Evolutionary conservation across 805 yeast genomes (phyloP).

Genomic region (Kazachstania africana): DNA sequence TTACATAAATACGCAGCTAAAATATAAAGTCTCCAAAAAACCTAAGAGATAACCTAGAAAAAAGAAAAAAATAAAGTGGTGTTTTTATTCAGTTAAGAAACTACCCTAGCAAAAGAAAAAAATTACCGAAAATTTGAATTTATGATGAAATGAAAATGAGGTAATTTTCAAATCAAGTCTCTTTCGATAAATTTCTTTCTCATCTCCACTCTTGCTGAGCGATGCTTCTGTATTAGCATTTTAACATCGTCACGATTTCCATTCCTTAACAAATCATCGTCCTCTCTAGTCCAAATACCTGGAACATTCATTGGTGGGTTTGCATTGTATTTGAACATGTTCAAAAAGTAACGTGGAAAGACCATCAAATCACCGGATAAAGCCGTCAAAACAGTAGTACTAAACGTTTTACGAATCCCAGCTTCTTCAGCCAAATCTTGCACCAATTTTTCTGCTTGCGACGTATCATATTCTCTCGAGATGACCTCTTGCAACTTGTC

Average conservation of each 20-base stretch:
- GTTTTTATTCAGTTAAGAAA: no score
- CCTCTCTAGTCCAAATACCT: slow-evolving; percentile 37
- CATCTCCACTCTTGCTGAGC: slow-evolving; percentile 31
- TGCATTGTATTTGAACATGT: slow-evolving; percentile 29
- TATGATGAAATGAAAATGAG: no score
- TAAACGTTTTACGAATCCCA: slow-evolving; percentile 33
- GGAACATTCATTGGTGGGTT: slow-evolving; percentile 33
- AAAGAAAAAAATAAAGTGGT: no score
- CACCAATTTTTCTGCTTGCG: slow-evolving; percentile 34
- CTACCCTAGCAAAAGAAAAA: no score
- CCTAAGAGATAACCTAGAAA: no score
- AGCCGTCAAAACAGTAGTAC: slow-evolving; percentile 31
- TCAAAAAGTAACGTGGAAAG: slow-evolving; percentile 32
- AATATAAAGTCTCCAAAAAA: no score
- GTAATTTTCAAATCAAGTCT: slow-evolving; percentile 21
- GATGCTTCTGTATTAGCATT: slow-evolving; percentile 28
- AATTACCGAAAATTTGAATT: no score
- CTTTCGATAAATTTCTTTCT: slow-evolving; percentile 31
- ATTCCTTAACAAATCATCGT: slow-evolving; percentile 29
- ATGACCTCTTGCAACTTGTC: slow-evolving; percentile 30
- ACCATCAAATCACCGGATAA: slow-evolving; percentile 34
- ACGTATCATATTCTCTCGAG: slow-evolving; percentile 29
- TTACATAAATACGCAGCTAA: no score
- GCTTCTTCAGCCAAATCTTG: slow-evolving; percentile 31
- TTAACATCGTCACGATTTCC: slow-evolving; percentile 27